phyloP scores from a whole-genome alignment of 495 filamentous ascomycete species.

The Penicillium paradoxum region DNA sequence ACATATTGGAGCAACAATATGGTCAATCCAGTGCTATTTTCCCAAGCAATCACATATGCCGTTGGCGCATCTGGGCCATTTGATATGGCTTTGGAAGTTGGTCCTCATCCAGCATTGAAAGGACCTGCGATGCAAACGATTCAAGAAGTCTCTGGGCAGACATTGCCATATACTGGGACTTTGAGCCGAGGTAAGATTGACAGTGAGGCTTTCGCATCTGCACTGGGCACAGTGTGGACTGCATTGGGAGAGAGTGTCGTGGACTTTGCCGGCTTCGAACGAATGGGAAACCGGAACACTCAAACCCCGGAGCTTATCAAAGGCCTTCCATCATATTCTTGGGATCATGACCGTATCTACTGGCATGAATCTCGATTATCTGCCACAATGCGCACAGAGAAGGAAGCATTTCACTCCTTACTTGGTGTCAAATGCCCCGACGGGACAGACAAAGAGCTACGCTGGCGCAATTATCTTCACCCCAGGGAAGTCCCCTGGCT shows the following conservation, averaged over 20 bases:
- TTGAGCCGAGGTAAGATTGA: slow-evolving; percentile 36
- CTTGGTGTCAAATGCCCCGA: slow-evolving; percentile 27
- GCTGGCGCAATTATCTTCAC: slow-evolving; percentile 36
- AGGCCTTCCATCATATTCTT: slow-evolving; percentile 46
- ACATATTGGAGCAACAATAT: slow-evolving; percentile 58
- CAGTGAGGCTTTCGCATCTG: slow-evolving; percentile 37
- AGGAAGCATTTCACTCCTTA: slow-evolving; percentile 21
- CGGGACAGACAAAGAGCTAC: slow-evolving; percentile 13
- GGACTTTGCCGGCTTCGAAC: slow-evolving; percentile 12
- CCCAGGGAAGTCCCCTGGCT: slow-evolving; percentile 39
- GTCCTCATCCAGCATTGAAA: slow-evolving; percentile 52
- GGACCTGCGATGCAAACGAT: slow-evolving; percentile 42
- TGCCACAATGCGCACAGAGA: slow-evolving; percentile 12
- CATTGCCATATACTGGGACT: slow-evolving; percentile 36
- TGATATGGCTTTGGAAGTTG: slow-evolving; percentile 46
- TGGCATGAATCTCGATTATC: slow-evolving; percentile 48
- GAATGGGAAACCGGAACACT: not conserved
- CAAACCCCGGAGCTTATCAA: slow-evolving; percentile 16
- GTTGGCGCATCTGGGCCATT: slow-evolving; percentile 29
- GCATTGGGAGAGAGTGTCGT: slow-evolving; percentile 24
- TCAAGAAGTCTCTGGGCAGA: slow-evolving; percentile 12
- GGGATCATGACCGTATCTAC: slow-evolving; percentile 44
- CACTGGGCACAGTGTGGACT: slow-evolving; percentile 48
- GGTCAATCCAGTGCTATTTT: slow-evolving; percentile 52
- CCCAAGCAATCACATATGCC: slow-evolving; percentile 44